Base-by-base conservation (phyloP, 768 basidiomycete species). In the Tulasnella sp. region DNA sequence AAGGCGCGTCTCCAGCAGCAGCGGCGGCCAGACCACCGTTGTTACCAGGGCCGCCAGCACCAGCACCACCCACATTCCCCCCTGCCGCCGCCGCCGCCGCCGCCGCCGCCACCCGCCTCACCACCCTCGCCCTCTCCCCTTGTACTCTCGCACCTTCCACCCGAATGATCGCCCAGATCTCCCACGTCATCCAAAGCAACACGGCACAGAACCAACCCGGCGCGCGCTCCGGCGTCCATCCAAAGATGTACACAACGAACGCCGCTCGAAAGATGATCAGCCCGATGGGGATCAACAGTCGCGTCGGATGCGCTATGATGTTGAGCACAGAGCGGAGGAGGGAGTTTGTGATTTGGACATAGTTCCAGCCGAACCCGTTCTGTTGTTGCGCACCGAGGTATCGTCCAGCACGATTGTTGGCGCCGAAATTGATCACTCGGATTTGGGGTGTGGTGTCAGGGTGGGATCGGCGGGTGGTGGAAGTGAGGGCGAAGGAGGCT, bases 161-260 rank as follows among this genome's bases (percentile, higher is more conserved):
- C 42, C 29, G n/a, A n/a, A 48, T 38, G 15, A 49, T 29, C 12
- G 24, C 48, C 45, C 48, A 58, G 21, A 49, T 58, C 46, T 58
- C 56, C 43, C 44, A 58, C 27, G 12, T 19, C 45, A 42, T 42
- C 56, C 56, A 58, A 25, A 29, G 19, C 1, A 46, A 4, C 31
- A 58, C 56, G 11, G 45, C 44, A n/a, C 45, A 38, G 44, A 58
- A 58, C 56, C 56, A 58, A 2, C 29, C 29, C 3, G 48, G 17
- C 17, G 24, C 30, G 27, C 48, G 22, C 25, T 58, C 56, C 7
- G 46, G 45, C 30, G 56, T 58, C 45, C 56, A 58, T n/a, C 48
- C 25, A 30, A 58, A 50, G 22, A 58, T 34, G 21, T 58, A 58
- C 21, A 58, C 38, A 4, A 58, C 30, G 19, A 58, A 58, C 30